Base-by-base conservation (phyloP, 257 asterid species). In the Thymus mandschuricus region DNA sequence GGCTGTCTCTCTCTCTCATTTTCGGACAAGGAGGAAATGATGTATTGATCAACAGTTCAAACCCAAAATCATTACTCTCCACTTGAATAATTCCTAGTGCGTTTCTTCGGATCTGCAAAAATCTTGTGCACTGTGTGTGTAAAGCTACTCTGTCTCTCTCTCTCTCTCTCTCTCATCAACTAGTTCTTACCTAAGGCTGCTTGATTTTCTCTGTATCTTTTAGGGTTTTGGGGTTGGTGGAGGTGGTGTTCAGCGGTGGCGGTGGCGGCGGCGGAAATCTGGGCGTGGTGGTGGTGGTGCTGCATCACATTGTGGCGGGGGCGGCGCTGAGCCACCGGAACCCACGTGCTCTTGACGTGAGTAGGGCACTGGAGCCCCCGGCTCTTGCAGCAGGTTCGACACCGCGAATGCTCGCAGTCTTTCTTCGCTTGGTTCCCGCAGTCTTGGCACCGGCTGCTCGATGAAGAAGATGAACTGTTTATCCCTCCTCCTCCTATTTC, bases 331-430 rank as follows among this genome's bases (percentile, higher is more conserved):
- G 88, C 77, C 8, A 86, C 84, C 34, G 97, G 96, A 8, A 87
- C 80, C 97, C 97, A 91, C 60, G 97, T 91, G 83, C 96, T 91
- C 69, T 78, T 87, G n/a, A 91, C 85, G 69, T 91, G 97, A 1
- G 96, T 91, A 61, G 78, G 86, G 73, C 97, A 91, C 55, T 84
- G 87, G 59, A 84, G 87, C 6, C 92, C 94, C 52, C 96, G 85
- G 77, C 76, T 78, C 69, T 79, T 88, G 49, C 96, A 91, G 78
- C 97, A 91, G 69, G 92, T 89, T 58, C 97, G 81, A 55, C 97
- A 91, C 69, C 96, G 46, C 64, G 79, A 48, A 55, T 79, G 82
- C 13, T 66, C 70, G 46, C 97, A 91, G 49, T 87, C 97, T 71
- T 80, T 88, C 40, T 91, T 91, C 0, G 97, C 90, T 80, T 91